Percentiles rank a stretch among this genome's conserved stretches.
These are phyloP conservation scores for Apophysomyces trapeziformis DNA, from an alignment of 371 early-diverging fungal species.

Conservation along the genomic window DNA sequence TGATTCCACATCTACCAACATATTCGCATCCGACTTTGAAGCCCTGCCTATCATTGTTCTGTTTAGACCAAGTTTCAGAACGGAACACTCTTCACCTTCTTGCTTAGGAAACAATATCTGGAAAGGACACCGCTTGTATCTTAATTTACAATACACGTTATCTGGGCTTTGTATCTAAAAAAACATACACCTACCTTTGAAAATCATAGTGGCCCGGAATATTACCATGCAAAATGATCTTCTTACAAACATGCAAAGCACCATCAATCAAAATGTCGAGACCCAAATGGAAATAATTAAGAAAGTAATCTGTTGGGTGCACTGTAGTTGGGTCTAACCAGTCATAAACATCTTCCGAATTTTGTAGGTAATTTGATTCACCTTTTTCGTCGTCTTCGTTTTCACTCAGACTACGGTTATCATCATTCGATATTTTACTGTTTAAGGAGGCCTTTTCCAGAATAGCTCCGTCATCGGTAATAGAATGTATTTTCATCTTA, in stretches of 20 bases:
- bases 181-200: slow-evolving; percentile 48
- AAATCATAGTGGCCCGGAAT: slow-evolving; percentile 77
- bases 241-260: slow-evolving; percentile 66
- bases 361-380: background rate
- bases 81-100: slow-evolving; percentile 19
- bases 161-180: background rate
- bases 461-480: slow-evolving; percentile 28
- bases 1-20: slow-evolving; percentile 43
- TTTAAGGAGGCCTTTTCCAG: slow-evolving; percentile 15
- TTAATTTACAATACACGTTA: slow-evolving; percentile 11
- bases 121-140: slow-evolving; percentile 66
- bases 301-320: slow-evolving; percentile 67
- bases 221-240: slow-evolving; percentile 79
- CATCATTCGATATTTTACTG: slow-evolving; percentile 11
- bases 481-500: slow-evolving; percentile 74
- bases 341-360: background rate
- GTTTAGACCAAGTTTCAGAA: background rate
- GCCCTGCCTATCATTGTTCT: slow-evolving; percentile 12
- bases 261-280: slow-evolving; percentile 80
- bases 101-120: slow-evolving; percentile 41
- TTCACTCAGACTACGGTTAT: slow-evolving; percentile 14
- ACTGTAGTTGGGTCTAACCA: slow-evolving; percentile 18
- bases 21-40: slow-evolving; percentile 16
- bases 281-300: slow-evolving; percentile 75
- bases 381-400: slow-evolving; percentile 42